phyloP scores from a whole-genome alignment of 2,329 filamentous ascomycete genomes.

The Aspergillus aculeatus region DNA sequence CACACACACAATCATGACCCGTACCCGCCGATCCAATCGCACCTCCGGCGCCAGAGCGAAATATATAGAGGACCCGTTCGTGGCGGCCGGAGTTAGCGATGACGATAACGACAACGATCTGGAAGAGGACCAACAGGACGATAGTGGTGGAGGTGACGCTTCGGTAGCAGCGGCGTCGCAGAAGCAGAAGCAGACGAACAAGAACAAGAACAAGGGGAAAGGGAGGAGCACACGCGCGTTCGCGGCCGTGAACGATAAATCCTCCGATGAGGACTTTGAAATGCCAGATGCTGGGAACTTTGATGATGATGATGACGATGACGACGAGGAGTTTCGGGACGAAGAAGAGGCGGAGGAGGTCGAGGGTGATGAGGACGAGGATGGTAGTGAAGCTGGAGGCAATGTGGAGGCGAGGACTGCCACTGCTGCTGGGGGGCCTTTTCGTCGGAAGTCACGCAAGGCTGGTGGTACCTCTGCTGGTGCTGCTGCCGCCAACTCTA shows the following conservation, averaged over 20 bases:
- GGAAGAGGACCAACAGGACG: not conserved
- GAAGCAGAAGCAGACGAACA: too few species aligned
- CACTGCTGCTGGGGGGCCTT: not conserved
- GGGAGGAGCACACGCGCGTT: conserved; percentile 12
- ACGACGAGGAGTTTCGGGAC: conserved; percentile 15
- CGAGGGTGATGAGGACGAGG: conserved; percentile 10
- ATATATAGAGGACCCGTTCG: conserved; percentile 39
- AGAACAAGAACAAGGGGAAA: conserved; percentile 15
- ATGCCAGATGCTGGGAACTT: conserved; percentile 25
- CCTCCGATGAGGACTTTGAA: conserved; percentile 39
- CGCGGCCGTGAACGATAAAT: conserved; percentile 17
- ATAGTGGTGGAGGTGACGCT: conserved; percentile 20
- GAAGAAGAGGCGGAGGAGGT: conserved; percentile 14
- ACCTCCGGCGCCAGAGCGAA: conserved; percentile 29
- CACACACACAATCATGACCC: conserved; percentile 22
- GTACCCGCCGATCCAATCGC: conserved; percentile 37
- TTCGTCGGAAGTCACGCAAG: not conserved
- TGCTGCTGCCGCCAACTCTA: not conserved
- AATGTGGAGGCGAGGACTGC: not conserved
- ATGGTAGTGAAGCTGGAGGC: conserved; percentile 10
- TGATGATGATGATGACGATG: conserved; percentile 15
- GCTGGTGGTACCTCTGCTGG: not conserved
- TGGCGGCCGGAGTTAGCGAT: conserved; percentile 30
- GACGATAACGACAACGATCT: conserved; percentile 14
- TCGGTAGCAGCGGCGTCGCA: not conserved